Evolutionary conservation across 768 basidiomycete genomes (phyloP), one percentile per base, ranked within the genome.

Genomic region (Cystofilobasidium ferigula): DNA sequence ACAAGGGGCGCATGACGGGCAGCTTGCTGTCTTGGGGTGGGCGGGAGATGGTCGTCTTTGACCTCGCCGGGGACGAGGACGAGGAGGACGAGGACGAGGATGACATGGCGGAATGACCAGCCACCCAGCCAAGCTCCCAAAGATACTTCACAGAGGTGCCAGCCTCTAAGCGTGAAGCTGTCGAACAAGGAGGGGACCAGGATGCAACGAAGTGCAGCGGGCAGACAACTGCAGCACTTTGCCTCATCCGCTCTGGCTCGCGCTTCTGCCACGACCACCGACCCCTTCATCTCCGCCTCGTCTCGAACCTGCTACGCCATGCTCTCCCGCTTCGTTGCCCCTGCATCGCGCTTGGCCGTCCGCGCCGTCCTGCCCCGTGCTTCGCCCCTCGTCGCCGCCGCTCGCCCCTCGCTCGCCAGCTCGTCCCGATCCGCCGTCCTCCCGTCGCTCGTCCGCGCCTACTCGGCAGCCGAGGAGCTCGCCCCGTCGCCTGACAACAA

Each of bases 21-120:
- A 67, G 65, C 34, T 3, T 67, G 30, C 42, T 67, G 28, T 32
- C 59, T 1, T 67, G 65, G 65, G 59, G 51, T 0, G 65, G 65
- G 18, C 42, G 65, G 54, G 65, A 67, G 35, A 22, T 67, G 28
- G 56, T 42, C n/a, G 60, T 62, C 20, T 67, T 67, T 47, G 65
- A 67, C 53, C 16, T 67, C 60, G 65, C 48, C n/a, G 60, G 57
- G 60, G 65, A 67, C 32, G 65, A 67, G 53, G 65, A 51, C 4
- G 53, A 56, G 3, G 59, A 47, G 10, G 65, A 67, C 30, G 60
- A 57, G 14, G 65, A 61, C 13, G 60, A 35, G 5, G 65, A 26
- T 8, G 65, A 51, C 30, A 47, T 48, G 51, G 48, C 30, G 26
- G 64, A 53, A 13, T 28, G 34, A 57, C 43, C 10, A n/a, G n/a